These are phyloP conservation scores for Waitea zeae DNA, from an alignment of 1,284 basidiomycete genomes.

Conservation along the genomic window DNA sequence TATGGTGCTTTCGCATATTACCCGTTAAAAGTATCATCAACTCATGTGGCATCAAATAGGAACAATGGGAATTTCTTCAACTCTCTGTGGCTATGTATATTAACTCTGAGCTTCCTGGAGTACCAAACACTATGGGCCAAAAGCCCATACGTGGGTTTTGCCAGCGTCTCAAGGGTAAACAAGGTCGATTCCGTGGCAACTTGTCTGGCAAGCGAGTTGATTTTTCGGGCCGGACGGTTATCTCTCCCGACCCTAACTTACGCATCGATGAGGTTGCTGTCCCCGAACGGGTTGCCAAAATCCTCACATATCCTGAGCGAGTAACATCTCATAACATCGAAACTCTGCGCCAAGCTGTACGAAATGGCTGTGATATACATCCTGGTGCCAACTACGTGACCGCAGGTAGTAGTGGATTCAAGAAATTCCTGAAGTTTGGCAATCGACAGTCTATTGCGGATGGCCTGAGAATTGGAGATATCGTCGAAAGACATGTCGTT, in stretches of 20 bases:
- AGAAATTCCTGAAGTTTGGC: constrained; percentile 77
- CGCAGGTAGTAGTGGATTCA: constrained; percentile 58
- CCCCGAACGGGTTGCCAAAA: constrained; percentile 90
- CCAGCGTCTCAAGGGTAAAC: constrained; percentile 96
- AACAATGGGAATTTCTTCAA: constrained; percentile 98
- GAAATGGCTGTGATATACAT: constrained; percentile 85
- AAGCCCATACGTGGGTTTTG: constrained; percentile 96
- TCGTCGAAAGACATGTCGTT: constrained; percentile 86
- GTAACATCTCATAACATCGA: constrained; percentile 91
- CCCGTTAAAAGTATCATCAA: constrained; percentile 6
- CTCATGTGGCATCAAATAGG: constrained; percentile 36
- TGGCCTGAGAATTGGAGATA: constrained; percentile 66
- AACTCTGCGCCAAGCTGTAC: constrained; percentile 57
- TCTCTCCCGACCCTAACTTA: constrained; percentile 96
- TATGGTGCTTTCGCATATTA: constrained; percentile 35
- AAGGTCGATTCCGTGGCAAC: constrained; percentile 97
- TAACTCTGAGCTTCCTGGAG: constrained; percentile 93
- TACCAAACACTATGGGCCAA: constrained; percentile 68
- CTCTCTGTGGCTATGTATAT: constrained; percentile 95
- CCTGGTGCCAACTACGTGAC: constrained; percentile 95
- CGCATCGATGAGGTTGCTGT: constrained; percentile 97
- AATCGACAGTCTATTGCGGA: constrained; percentile 65
- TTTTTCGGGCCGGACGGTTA: constrained; percentile 96
- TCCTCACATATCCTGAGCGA: constrained; percentile 92
- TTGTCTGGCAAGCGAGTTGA: constrained; percentile 98